Evolutionary conservation across 345 rosid species (phyloP), one percentile per base, ranked within the genome.

Genomic region (Moricandia moricandioides): DNA sequence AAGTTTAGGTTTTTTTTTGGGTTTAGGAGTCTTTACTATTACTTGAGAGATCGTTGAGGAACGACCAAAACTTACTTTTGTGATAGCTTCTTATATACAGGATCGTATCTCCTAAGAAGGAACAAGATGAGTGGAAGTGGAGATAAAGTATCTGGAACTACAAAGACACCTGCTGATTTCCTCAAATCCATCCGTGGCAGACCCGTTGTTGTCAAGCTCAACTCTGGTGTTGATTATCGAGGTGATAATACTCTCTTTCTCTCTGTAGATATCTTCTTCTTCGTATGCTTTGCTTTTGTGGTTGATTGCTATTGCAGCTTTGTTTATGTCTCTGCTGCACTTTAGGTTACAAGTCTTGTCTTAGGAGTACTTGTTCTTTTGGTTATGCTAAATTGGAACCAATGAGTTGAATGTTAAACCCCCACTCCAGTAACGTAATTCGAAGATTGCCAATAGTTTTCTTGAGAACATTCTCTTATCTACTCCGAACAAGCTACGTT

Each of bases 141-240:
- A 59, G 87, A 86, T 80, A 86, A 86, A 82, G 87, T 77, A 26
- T 74, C 83, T 57, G 75, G 83, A 45, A 86, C 78, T 3, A 84
- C 87, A 10, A 86, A 86, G 79, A 84, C 89, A 8, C 99, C 99
- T 0, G 88, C 94, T 4, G 97, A 92, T 82, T 95, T 92, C 79
- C 91, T 95, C 76, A 95, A 95, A 70, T 95, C 99, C 0, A 92
- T 92, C 27, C 96, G 98, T 2, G 99, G 99, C 14, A 84, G 91
- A 30, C 97, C 96, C 0, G 98, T 95, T 66, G 99, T 95, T 10
- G 97, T 95, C 2, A 95, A 95, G 74, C 84, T 95, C 18, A 92
- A 94, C 72, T 94, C 96, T 59, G 97, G 98, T 62, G 96, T 88
- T 37, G 97, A 91, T 81, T 94, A 94, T 75, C 75, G 97, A 84